Percentiles rank a stretch among this genome's conserved stretches.
Evolutionary conservation across 2,329 filamentous ascomycete species (phyloP).

Genomic region (Rasamsonia emersonii): DNA sequence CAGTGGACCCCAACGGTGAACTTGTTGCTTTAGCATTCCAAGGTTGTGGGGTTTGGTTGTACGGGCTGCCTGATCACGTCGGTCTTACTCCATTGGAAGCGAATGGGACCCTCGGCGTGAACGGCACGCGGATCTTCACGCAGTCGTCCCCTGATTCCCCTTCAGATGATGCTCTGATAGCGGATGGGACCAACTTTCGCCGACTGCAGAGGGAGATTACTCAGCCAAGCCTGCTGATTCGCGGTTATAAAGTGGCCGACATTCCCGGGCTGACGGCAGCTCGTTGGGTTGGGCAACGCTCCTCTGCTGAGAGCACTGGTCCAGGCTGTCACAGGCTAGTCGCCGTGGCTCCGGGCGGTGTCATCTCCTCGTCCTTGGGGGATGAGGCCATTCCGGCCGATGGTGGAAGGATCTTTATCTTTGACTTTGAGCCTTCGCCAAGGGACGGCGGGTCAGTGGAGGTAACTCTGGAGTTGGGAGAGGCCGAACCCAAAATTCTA

Average conservation of each 20-base stretch:
- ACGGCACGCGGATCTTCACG: slow-evolving; percentile 2
- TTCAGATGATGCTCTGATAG: background rate
- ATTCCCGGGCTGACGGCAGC: slow-evolving; percentile 59
- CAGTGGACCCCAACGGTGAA: slow-evolving; percentile 60
- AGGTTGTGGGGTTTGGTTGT: slow-evolving; percentile 66
- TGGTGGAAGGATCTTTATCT: slow-evolving; percentile 61
- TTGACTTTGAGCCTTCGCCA: slow-evolving; percentile 63
- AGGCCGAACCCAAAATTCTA: slow-evolving; percentile 58
- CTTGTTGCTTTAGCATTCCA: slow-evolving; percentile 67
- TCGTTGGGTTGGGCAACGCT: slow-evolving; percentile 59
- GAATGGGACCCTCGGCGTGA: background rate
- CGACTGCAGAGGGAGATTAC: slow-evolving; percentile 27
- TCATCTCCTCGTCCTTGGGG: slow-evolving; percentile 51
- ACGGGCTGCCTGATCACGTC: slow-evolving; percentile 66
- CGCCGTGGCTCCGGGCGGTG: slow-evolving; percentile 63
- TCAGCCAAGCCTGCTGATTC: slow-evolving; percentile 59
- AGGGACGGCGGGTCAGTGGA: slow-evolving; percentile 49
- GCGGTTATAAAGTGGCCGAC: slow-evolving; percentile 57
- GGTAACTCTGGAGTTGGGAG: slow-evolving; percentile 65
- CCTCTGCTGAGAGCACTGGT: slow-evolving; percentile 39
- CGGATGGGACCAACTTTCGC: background rate
- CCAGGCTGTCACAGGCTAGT: slow-evolving; percentile 43
- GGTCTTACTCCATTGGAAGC: slow-evolving; percentile 40
- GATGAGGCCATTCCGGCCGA: slow-evolving; percentile 72
- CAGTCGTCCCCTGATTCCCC: slow-evolving; percentile 12